Percentiles rank a stretch among this genome's conserved stretches.
These are phyloP conservation scores for Ustilago esculenta DNA, from an alignment of 1,284 basidiomycete genomes.

Conservation along the genomic window DNA sequence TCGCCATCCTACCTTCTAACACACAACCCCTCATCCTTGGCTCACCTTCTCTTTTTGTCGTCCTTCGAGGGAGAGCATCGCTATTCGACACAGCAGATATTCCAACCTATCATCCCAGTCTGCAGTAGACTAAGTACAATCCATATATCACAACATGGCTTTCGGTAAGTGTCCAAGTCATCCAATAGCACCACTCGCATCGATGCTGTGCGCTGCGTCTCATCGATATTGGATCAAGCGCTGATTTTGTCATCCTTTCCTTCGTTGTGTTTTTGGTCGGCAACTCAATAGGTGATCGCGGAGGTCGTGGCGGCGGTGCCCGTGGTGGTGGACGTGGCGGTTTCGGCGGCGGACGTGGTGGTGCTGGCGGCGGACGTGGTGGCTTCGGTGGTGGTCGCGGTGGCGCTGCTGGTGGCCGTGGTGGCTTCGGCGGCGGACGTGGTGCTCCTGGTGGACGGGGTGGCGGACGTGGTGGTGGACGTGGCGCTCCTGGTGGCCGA, in stretches of 20 bases:
- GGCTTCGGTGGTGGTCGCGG: slow-evolving; percentile 46
- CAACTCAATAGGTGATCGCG: slow-evolving; percentile 50
- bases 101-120: slow-evolving; percentile 2
- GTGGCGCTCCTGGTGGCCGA: slow-evolving; percentile 56
- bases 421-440: slow-evolving; percentile 55
- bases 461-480: slow-evolving; percentile 48
- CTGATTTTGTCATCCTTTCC: slow-evolving; percentile 11
- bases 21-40: slow-evolving; percentile 4
- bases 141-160: slow-evolving; percentile 33
- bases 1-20: slow-evolving; percentile 9
- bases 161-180: slow-evolving; percentile 29
- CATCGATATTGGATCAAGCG: background rate
- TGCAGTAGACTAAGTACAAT: slow-evolving; percentile 24
- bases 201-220: no score
- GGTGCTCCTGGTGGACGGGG: slow-evolving; percentile 43
- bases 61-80: slow-evolving; percentile 2
- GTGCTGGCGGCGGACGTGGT: slow-evolving; percentile 70
- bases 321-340: slow-evolving; percentile 59
- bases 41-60: slow-evolving; percentile 8
- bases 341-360: slow-evolving; percentile 67
- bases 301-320: slow-evolving; percentile 57
- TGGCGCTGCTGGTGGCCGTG: slow-evolving; percentile 71
- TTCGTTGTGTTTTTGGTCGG: background rate
- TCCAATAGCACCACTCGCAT: background rate
- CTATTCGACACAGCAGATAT: slow-evolving; percentile 12